Evolutionary conservation across 2,329 filamentous ascomycete genomes (phyloP).

Genomic region (Paraconiothyrium sp.): DNA sequence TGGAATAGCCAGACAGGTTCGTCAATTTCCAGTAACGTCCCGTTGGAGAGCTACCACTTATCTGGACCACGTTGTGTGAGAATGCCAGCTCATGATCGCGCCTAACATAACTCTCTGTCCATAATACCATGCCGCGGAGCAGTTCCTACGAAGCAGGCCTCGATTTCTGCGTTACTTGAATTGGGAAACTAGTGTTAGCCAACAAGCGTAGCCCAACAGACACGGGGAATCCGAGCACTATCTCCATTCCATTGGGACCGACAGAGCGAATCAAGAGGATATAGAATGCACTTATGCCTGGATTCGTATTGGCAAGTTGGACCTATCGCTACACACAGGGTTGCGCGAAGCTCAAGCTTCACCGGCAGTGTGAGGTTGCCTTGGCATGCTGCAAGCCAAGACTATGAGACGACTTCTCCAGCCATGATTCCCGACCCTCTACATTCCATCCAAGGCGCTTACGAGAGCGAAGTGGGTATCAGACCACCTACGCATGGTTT

Average conservation of each 20-base stretch:
- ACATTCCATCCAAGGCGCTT: background rate
- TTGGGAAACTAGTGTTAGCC: background rate
- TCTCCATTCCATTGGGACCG: background rate
- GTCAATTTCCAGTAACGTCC: background rate
- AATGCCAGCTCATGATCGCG: background rate
- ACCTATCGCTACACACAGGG: too few species aligned
- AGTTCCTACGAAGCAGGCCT: background rate
- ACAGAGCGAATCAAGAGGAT: background rate
- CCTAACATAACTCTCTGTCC: background rate
- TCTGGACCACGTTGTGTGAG: background rate
- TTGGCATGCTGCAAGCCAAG: conserved; percentile 13
- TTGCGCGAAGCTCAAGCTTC: background rate
- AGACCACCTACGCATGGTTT: background rate
- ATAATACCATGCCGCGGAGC: background rate
- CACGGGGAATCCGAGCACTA: background rate
- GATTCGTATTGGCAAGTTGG: background rate
- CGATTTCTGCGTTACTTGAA: background rate
- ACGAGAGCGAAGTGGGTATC: background rate
- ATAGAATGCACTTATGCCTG: background rate
- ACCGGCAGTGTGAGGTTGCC: background rate
- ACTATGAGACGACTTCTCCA: background rate
- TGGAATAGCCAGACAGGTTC: background rate
- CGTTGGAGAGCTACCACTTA: too few species aligned
- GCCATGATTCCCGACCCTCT: background rate
- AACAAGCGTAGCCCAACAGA: background rate